These are phyloP conservation scores for Colletotrichum tofieldiae DNA, from an alignment of 2,329 filamentous ascomycete genomes.

Conservation along the genomic window DNA sequence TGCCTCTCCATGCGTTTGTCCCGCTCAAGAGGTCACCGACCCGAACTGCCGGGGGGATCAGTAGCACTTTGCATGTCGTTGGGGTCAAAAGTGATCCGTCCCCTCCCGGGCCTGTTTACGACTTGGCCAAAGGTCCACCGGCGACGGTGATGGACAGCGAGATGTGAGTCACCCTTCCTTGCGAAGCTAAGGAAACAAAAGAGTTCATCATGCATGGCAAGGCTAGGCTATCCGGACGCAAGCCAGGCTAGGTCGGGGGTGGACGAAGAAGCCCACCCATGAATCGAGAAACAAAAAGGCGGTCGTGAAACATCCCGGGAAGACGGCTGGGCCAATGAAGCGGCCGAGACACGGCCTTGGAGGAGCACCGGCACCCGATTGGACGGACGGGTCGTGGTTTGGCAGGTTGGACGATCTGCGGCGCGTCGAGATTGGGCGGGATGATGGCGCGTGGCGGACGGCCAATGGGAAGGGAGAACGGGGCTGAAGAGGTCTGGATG, in stretches of 20 bases:
- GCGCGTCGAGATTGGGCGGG: conserved; percentile 44
- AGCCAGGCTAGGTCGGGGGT: background rate
- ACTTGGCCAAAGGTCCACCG: background rate
- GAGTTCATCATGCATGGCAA: conserved; percentile 24
- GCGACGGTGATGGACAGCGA: background rate
- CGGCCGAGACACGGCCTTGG: conserved; percentile 28
- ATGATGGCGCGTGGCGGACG: conserved; percentile 16
- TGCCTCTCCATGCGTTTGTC: background rate
- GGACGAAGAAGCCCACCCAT: background rate
- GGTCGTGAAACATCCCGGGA: conserved; percentile 42
- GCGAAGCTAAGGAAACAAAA: background rate
- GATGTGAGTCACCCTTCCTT: conserved; percentile 37
- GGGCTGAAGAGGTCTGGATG: background rate
- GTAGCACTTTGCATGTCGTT: background rate
- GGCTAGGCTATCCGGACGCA: background rate
- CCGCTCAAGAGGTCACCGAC: background rate
- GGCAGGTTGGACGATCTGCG: conserved; percentile 14
- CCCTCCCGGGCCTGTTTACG: background rate
- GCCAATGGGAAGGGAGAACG: conserved; percentile 26
- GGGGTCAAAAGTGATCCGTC: background rate
- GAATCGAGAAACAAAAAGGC: conserved; percentile 38
- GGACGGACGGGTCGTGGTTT: conserved; percentile 13
- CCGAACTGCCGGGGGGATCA: conserved; percentile 7
- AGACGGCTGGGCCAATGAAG: conserved; percentile 41
- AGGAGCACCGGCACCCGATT: conserved; percentile 28